These are phyloP conservation scores for Tuber melanosporum DNA, from an alignment of 495 filamentous ascomycete genomes.

Conservation along the genomic window DNA sequence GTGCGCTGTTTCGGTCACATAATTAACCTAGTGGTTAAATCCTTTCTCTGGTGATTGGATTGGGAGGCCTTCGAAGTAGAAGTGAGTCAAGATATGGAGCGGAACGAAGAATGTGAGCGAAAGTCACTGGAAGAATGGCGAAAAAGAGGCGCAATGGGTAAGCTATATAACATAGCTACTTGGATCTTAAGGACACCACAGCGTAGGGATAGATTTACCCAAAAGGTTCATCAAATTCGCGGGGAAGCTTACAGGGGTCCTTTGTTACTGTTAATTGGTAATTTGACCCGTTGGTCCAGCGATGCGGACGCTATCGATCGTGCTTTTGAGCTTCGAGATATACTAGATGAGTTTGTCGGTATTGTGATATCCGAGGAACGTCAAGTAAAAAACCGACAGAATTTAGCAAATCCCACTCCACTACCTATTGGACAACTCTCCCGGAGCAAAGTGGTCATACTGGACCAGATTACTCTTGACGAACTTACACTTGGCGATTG, in stretches of 20 bases:
- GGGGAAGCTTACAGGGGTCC: not conserved
- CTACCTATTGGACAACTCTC: not conserved
- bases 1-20: constrained; percentile 7
- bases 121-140: not conserved
- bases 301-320: not conserved
- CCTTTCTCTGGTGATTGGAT: constrained; percentile 1
- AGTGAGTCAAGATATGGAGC: not conserved
- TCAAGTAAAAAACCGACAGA: not conserved
- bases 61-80: not conserved
- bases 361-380: not conserved
- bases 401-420: not conserved
- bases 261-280: not conserved
- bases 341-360: not conserved
- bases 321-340: not conserved
- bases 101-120: not conserved
- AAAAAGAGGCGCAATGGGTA: not conserved
- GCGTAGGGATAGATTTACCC: not conserved
- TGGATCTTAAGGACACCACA: not conserved
- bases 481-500: not conserved
- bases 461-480: not conserved
- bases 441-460: not conserved
- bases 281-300: not conserved
- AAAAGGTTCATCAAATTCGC: not conserved
- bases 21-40: not conserved
- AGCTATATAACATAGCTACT: not conserved